phyloP scores from a whole-genome alignment of 2,329 filamentous ascomycete genomes.

The Cadophora luteo-olivacea region DNA sequence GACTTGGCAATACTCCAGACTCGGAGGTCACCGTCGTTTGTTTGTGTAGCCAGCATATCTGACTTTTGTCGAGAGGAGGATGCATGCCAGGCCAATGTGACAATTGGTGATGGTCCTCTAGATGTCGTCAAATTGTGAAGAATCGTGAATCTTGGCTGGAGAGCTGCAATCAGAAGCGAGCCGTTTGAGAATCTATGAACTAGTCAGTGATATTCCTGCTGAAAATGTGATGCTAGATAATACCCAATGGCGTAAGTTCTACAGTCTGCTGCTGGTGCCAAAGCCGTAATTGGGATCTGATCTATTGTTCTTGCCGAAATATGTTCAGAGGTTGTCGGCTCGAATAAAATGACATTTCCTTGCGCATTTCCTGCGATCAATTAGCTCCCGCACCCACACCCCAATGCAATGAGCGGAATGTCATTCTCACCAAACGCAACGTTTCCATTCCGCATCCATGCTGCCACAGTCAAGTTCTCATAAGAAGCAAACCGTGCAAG shows the following conservation, averaged over 20 bases:
- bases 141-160: slow-evolving; percentile 93
- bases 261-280: slow-evolving; percentile 89
- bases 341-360: slow-evolving; percentile 93
- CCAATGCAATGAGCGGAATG: slow-evolving; percentile 20
- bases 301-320: slow-evolving; percentile 87
- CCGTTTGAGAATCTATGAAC: slow-evolving; percentile 85
- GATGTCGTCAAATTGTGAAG: slow-evolving; percentile 89
- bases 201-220: slow-evolving; percentile 28
- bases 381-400: slow-evolving; percentile 27
- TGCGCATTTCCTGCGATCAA: slow-evolving; percentile 77
- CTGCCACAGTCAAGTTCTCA: slow-evolving; percentile 81
- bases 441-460: slow-evolving; percentile 98
- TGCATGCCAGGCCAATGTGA: slow-evolving; percentile 91
- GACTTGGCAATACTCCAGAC: slow-evolving; percentile 97
- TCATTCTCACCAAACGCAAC: slow-evolving; percentile 84
- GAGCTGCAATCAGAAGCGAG: slow-evolving; percentile 85
- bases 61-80: slow-evolving; percentile 96
- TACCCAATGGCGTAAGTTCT: slow-evolving; percentile 96
- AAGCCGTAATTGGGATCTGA: slow-evolving; percentile 91
- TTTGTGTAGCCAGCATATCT: slow-evolving; percentile 96
- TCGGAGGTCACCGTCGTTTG: slow-evolving; percentile 86
- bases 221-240: slow-evolving; percentile 22
- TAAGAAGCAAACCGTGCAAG: slow-evolving; percentile 92
- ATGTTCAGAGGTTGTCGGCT: slow-evolving; percentile 91
- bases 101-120: slow-evolving; percentile 83